These are phyloP conservation scores for Papilionanthe hybrid DNA, from an alignment of 116 monocot genomes.

Conservation along the genomic window DNA sequence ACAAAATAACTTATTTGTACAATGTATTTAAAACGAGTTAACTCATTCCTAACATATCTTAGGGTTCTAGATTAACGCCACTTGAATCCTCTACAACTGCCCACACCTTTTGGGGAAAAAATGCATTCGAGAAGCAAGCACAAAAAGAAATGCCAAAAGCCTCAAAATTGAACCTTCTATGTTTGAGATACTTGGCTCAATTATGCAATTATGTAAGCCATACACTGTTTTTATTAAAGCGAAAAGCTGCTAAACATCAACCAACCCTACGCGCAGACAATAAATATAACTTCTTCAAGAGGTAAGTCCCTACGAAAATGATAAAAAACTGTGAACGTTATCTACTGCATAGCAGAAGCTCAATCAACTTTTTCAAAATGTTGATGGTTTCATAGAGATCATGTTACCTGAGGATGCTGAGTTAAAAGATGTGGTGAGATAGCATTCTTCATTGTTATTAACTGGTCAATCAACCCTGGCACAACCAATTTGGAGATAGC, in stretches of 20 bases:
- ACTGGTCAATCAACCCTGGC: slow-evolving; percentile 70
- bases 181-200: neutral
- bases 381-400: neutral
- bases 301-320: neutral
- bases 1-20: neutral
- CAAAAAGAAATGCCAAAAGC: neutral
- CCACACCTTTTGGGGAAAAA: neutral
- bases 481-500: slow-evolving; percentile 69
- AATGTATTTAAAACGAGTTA: neutral
- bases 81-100: neutral
- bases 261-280: neutral
- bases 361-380: neutral
- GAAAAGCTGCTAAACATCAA: neutral
- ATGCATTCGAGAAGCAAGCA: neutral
- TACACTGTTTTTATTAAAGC: neutral
- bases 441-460: slow-evolving; percentile 39
- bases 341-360: neutral
- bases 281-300: neutral
- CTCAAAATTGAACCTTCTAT: neutral
- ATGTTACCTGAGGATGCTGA: slow-evolving; percentile 55
- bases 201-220: neutral
- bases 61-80: neutral
- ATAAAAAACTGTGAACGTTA: neutral
- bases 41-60: neutral
- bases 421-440: slow-evolving; percentile 25